Conservation (phyloP, 2,329 filamentous ascomycete genomes). For the Diaporthe helianthi region DNA sequence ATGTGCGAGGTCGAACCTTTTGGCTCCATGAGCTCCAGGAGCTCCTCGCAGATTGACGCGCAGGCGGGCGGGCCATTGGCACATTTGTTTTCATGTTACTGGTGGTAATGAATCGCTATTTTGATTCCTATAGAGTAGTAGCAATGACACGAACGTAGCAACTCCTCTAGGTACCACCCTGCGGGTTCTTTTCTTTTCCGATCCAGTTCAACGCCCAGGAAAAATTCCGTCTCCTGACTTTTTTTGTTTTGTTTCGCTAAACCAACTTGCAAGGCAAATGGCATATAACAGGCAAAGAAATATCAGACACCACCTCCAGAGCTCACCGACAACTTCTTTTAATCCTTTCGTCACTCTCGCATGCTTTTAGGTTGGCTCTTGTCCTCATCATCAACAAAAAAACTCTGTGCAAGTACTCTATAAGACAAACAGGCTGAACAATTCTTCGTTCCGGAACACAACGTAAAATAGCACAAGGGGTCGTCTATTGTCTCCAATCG, state of each 20-base stretch:
- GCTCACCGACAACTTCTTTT: background rate
- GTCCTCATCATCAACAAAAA: conserved; percentile 19
- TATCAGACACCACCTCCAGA: background rate
- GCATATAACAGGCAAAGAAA: background rate
- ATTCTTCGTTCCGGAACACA: background rate
- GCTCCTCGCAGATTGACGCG: background rate
- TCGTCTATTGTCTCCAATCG: conserved; percentile 6
- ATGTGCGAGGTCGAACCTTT: background rate
- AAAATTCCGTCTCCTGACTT: background rate
- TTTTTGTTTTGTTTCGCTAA: conserved; percentile 11
- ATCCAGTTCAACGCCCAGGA: conserved; percentile 10
- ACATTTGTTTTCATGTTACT: background rate
- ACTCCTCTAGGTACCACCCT: conserved; percentile 20
- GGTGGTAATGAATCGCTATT: background rate
- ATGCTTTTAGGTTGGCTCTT: conserved; percentile 10
- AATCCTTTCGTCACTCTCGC: background rate
- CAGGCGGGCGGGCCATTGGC: background rate
- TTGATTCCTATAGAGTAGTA: background rate
- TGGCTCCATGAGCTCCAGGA: background rate
- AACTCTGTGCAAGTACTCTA: background rate
- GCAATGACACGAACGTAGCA: background rate
- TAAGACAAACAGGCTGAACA: background rate
- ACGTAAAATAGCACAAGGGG: background rate
- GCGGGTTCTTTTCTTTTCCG: conserved; percentile 9
- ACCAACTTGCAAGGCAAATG: conserved; percentile 13